Evolutionary conservation across 208 protist genomes (phyloP), one percentile per base, ranked within the genome.

Genomic region (Leishmania braziliensis): DNA sequence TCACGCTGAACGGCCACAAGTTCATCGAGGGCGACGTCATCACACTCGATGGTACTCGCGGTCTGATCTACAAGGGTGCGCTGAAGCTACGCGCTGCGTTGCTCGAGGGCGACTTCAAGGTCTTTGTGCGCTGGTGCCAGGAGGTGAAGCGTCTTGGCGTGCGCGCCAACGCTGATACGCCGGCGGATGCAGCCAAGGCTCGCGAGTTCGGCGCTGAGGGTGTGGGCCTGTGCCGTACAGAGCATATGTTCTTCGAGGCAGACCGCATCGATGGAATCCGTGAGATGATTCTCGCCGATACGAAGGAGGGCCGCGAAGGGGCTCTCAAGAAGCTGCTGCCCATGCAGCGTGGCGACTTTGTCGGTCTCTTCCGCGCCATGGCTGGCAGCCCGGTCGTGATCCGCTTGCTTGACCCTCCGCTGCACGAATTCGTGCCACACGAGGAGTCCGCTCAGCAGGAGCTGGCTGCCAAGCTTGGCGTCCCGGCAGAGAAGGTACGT

Each of bases 161-260:
- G 50, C 92, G 93, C 72, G 92, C 96, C 39, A 99, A 99, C 82
- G 97, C 97, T 9, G 97, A 99, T 58, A 98, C 94, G 66, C 90
- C 92, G 16, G 36, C 43, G n/a, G 97, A 98, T 81, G 84, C 93
- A 33, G 71, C 62, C 53, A 94, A 84, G 48, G 97, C 97, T 43
- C 77, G 86, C 72, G 78, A 86, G 68, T 98, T 98, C 82, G 97
- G 97, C 56, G 95, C 96, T n/a, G 92, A 98, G 85, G 98, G 98
- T 77, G 96, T 99, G 81, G 98, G 98, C 46, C 95, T 99, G 60
- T 94, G 91, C 87, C 90, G 98, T 46, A 99, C 98, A 54, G 98
- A 99, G 94, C 98, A 99, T 90, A 99, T 99, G 98, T 99, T 99
- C 93, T 98, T 99, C 82, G 90, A 95, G 77, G 89, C 84, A 36